Evolutionary conservation across 2,329 filamentous ascomycete species (phyloP).

Genomic region (Aphanocladium album): DNA sequence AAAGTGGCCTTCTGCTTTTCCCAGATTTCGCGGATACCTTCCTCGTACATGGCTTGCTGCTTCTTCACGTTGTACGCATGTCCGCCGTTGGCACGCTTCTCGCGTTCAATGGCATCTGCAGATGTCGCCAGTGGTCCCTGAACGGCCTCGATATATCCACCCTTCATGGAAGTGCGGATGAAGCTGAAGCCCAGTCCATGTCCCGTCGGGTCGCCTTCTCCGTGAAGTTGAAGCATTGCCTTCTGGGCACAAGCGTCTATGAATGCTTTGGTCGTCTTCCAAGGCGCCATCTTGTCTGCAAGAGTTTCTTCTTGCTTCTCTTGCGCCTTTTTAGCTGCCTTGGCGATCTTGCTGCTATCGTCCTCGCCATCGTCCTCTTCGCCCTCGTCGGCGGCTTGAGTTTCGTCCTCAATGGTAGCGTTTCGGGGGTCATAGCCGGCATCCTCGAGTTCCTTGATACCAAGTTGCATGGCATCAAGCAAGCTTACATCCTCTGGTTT

Average conservation of each 20-base stretch:
- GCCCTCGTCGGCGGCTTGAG: conserved; percentile 57
- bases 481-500: conserved; percentile 93
- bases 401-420: conserved; percentile 58
- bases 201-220: conserved; percentile 89
- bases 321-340: conserved; percentile 35
- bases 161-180: conserved; percentile 98
- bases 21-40: conserved; percentile 90
- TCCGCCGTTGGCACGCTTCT: conserved; percentile 82
- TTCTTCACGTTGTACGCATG: conserved; percentile 97
- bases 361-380: conserved; percentile 49
- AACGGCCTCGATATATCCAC: conserved; percentile 82
- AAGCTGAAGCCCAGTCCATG: conserved; percentile 94
- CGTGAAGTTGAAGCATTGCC: conserved; percentile 92
- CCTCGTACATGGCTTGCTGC: conserved; percentile 87
- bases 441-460: conserved; percentile 83
- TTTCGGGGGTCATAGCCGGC: conserved; percentile 74
- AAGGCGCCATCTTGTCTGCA: conserved; percentile 86
- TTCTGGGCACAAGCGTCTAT: conserved; percentile 90
- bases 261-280: conserved; percentile 96
- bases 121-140: conserved; percentile 60
- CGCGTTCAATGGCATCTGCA: conserved; percentile 81
- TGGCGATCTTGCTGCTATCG: conserved; percentile 34
- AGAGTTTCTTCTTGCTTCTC: conserved; percentile 63
- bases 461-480: conserved; percentile 94
- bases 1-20: conserved; percentile 77